Evolutionary conservation across 2,329 filamentous ascomycete species (phyloP).

Genomic region (Pseudogymnoascus sp.): DNA sequence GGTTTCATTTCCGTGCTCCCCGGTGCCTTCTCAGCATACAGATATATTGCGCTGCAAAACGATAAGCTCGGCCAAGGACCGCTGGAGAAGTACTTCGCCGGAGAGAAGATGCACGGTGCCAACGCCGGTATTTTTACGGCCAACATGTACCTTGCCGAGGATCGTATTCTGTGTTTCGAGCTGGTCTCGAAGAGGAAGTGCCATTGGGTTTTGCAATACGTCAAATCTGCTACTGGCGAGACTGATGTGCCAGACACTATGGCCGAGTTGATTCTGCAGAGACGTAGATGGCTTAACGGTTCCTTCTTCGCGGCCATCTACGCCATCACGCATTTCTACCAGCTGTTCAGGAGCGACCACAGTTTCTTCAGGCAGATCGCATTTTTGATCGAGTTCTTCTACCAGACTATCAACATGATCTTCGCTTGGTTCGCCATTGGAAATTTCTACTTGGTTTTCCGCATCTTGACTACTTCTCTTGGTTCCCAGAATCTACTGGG

Average conservation of each 20-base stretch:
- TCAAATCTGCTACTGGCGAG: conserved; percentile 94
- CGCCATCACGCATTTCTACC: conserved; percentile 87
- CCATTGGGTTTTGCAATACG: conserved; percentile 94
- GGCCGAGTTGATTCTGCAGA: conserved; percentile 89
- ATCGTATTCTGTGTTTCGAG: conserved; percentile 98
- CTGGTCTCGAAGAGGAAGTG: conserved; percentile 95
- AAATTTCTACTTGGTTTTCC: conserved; percentile 99
- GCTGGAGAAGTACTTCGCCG: conserved; percentile 91
- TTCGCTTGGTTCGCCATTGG: conserved; percentile 95
- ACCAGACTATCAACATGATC: conserved; percentile 93
- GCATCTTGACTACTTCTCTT: conserved; percentile 84
- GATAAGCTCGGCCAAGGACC: conserved; percentile 91
- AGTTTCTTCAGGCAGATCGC: conserved; percentile 78
- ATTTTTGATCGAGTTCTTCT: conserved; percentile 87
- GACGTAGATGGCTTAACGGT: conserved; percentile 94
- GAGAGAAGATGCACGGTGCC: conserved; percentile 88
- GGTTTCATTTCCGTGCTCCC: conserved; percentile 96
- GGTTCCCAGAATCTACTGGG: conserved; percentile 62
- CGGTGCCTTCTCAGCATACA: conserved; percentile 96
- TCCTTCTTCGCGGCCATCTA: conserved; percentile 98
- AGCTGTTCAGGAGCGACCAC: conserved; percentile 91
- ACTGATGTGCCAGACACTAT: conserved; percentile 94
- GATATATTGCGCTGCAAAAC: conserved; percentile 89
- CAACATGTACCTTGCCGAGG: conserved; percentile 98
- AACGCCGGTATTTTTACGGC: conserved; percentile 95